Base-by-base conservation (phyloP, 2,329 filamentous ascomycete genomes). In the Aspergillus awamori region DNA sequence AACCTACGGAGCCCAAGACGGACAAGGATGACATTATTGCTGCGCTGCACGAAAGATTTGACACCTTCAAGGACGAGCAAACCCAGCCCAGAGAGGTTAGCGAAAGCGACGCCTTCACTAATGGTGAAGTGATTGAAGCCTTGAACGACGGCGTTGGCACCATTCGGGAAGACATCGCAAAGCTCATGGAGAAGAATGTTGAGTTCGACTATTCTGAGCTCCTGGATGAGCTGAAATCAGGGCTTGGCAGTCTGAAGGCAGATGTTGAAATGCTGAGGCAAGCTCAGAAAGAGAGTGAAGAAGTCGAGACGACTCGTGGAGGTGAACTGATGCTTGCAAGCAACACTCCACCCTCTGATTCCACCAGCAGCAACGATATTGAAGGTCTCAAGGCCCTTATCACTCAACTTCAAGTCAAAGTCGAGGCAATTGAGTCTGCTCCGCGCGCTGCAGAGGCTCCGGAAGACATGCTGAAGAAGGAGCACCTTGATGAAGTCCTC, bases 191-290 rank as follows among this genome's bases (percentile, higher is more conserved):
- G 72, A 95, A 92, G 77, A 91, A 93, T 5, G 81, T 87, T 0
- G 93, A 96, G 69, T 84, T 94, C 76, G 93, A 90, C 0, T 94
- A 91, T 62, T 91, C 96, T 65, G 93, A 97, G 76, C 93, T 97
- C 56, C 82, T 97, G 1, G 91, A 97, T 62, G 92, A 91, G 0
- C 83, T 98, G 59, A 96, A 90, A 73, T 84, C 88, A n/a, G 93
- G 93, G 0, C 81, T 98, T 8, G 87, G 90, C 47, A 85, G 84
- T 41, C 83, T 98, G 15, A 88, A 88, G 57, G 83, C 86, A 2
- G 93, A 97, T 53, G 91, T 97, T 65, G 90, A 93, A 59, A 83
- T 84, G 20, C 82, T 97, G 41, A 90, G 90, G n/a, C 86, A 89
- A 24, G 73, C 75, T 22, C 75, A 76, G 43, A 73, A 73, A 30